Percentiles rank a stretch among this genome's conserved stretches.
Evolutionary conservation across 2,329 filamentous ascomycete genomes (phyloP).

Genomic region (Ophiostoma sp.): DNA sequence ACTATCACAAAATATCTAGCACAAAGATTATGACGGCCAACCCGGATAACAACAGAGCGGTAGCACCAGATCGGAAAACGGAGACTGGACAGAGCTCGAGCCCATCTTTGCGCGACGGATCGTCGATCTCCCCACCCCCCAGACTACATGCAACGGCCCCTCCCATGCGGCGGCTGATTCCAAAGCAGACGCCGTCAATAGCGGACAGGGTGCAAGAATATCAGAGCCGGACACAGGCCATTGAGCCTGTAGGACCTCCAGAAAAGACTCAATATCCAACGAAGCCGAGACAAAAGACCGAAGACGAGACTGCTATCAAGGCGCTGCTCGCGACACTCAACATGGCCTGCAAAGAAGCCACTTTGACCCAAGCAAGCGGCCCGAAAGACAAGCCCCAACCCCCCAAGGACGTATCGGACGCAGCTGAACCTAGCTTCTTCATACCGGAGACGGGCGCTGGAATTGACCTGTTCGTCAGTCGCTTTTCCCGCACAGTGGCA

Average conservation of each 20-base stretch:
- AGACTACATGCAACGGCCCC: not conserved
- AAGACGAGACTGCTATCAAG: not conserved
- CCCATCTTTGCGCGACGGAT: not conserved
- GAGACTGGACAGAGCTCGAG: not conserved
- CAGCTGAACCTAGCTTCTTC: not conserved
- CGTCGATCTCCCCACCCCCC: not conserved
- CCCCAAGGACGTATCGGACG: not conserved
- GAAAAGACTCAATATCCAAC: not conserved
- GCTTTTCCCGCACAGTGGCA: not conserved
- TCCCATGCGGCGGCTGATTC: not conserved
- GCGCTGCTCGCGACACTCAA: not conserved
- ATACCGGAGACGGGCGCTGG: not conserved
- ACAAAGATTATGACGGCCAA: too few species aligned
- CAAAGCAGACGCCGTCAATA: not conserved
- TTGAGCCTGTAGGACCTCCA: not conserved
- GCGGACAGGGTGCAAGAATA: slow-evolving; percentile 1
- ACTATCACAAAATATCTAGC: not conserved
- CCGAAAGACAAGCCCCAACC: not conserved
- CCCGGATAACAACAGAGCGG: too few species aligned
- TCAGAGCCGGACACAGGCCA: not conserved
- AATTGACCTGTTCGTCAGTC: not conserved
- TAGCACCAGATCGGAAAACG: not conserved
- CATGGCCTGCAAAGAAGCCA: not conserved
- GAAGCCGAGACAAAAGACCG: not conserved
- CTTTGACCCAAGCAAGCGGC: slow-evolving; percentile 37